Evolutionary conservation across 768 basidiomycete species (phyloP).

Genomic region (Suillus weaverae): DNA sequence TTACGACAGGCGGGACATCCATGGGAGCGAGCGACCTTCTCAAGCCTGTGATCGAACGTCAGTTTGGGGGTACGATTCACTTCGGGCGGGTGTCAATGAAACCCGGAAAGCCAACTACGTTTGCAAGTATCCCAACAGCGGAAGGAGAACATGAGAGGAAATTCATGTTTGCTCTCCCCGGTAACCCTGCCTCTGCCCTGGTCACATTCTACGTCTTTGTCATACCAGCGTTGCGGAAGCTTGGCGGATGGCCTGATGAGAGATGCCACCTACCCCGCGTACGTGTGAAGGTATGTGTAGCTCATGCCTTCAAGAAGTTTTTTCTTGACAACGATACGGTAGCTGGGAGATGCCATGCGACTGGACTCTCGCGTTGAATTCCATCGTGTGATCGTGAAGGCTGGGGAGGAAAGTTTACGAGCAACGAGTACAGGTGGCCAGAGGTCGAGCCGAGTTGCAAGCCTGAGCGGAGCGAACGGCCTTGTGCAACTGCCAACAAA

Average conservation of each 20-base stretch:
- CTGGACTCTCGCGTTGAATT: constrained; percentile 80
- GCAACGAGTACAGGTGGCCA: constrained; percentile 87
- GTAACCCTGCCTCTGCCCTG: constrained; percentile 86
- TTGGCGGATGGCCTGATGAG: constrained; percentile 65
- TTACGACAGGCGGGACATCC: constrained; percentile 88
- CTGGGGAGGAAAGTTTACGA: constrained; percentile 43
- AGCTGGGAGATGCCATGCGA: constrained; percentile 62
- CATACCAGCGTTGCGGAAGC: constrained; percentile 68
- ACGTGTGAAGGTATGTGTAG: constrained; percentile 55
- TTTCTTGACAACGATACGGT: constrained; percentile 1
- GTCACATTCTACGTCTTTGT: constrained; percentile 87
- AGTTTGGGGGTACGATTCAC: constrained; percentile 73
- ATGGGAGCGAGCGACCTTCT: constrained; percentile 89
- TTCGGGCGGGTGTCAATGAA: constrained; percentile 86
- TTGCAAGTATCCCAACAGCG: constrained; percentile 66
- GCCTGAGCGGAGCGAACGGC: constrained; percentile 79
- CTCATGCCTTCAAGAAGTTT: not conserved
- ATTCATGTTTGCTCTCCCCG: constrained; percentile 81
- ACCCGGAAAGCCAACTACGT: constrained; percentile 88
- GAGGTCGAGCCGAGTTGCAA: constrained; percentile 78
- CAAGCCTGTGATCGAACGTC: constrained; percentile 84
- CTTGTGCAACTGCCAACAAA: constrained; percentile 64
- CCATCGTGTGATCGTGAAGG: constrained; percentile 71
- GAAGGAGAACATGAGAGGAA: constrained; percentile 40
- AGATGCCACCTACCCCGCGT: constrained; percentile 61